A percentile compares a stretch with the other conserved stretches of the same genome.
These are phyloP conservation scores for Beauveria medogensis DNA, from an alignment of 2,329 filamentous ascomycete species.

Conservation along the genomic window DNA sequence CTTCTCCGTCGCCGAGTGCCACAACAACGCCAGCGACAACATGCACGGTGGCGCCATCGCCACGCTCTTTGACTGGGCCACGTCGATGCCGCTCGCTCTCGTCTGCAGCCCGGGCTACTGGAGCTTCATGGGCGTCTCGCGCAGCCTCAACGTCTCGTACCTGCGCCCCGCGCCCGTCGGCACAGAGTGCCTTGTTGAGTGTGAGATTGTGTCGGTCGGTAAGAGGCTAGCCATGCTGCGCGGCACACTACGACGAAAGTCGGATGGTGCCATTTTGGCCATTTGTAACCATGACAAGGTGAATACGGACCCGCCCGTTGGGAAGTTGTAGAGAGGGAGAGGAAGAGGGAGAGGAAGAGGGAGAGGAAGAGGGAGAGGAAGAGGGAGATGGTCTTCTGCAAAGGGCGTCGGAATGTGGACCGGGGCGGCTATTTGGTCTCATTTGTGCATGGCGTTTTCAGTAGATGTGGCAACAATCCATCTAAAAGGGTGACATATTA, in stretches of 20 bases:
- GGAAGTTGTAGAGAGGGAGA: neutral
- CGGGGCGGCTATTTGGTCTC: too few species aligned
- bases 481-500: too few species aligned
- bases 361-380: too few species aligned
- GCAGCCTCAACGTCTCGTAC: slow-evolving; percentile 60
- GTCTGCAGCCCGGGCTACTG: slow-evolving; percentile 53
- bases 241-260: slow-evolving; percentile 45
- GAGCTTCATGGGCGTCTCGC: slow-evolving; percentile 53
- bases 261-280: slow-evolving; percentile 44
- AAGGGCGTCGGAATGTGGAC: too few species aligned
- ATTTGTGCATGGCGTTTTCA: too few species aligned
- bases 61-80: slow-evolving; percentile 60
- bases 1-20: slow-evolving; percentile 39
- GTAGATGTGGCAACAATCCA: too few species aligned
- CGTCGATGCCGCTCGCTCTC: slow-evolving; percentile 49
- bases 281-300: slow-evolving; percentile 59
- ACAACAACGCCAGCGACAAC: slow-evolving; percentile 47
- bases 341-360: too few species aligned
- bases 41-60: slow-evolving; percentile 57
- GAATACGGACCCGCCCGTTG: slow-evolving; percentile 43
- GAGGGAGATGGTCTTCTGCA: too few species aligned
- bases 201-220: slow-evolving; percentile 51
- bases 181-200: slow-evolving; percentile 42
- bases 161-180: slow-evolving; percentile 52
- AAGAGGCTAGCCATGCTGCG: slow-evolving; percentile 44